Base-by-base conservation (phyloP, 2,329 filamentous ascomycete genomes). In the Colletotrichum filicis region DNA sequence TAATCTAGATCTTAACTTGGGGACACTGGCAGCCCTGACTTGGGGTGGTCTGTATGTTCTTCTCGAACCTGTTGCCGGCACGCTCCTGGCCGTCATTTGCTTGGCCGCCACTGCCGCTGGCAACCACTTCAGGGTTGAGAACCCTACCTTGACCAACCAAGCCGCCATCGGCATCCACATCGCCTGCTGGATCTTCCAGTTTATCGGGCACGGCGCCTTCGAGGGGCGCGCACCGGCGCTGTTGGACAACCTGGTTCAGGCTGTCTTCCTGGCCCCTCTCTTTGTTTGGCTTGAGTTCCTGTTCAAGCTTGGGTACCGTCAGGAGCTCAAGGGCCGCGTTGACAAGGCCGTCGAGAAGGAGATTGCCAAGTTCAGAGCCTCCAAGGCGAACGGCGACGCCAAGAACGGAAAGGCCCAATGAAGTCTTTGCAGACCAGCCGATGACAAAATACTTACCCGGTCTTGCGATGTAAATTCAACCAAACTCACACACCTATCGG, bases 271-370 rank as follows among this genome's bases (percentile, higher is more conserved):
- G 28, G 97, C 97, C 0, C 97, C 97, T 9, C 93, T 99, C 79
- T 99, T 98, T 78, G 96, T 98, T 71, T 99, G 97, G 94, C 93
- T 99, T 78, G 95, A 98, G 85, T 85, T 97, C 28, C 88, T 99
- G 30, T 99, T 99, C 86, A 91, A 88, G 79, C 90, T 97, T 63
- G 97, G 97, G 61, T 99, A 98, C 83, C 91, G 97, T 73, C 94
- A 92, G 1, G 95, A 97, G 82, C 87, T 99, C 77, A 95, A 96
- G 85, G 88, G 89, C 74, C 91, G 96, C 63, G 90, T 98, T 57
- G 91, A 96, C 74, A 91, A 92, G 80, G 91, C 89, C 49, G 94
- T 98, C 4, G 84, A 92, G 79, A 86, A 90, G 77, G 94, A 98
- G 81, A 88, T 98, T 76, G 88, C 90, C 77, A 97, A 95, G 83